Percentiles rank a stretch among this genome's conserved stretches.
Evolutionary conservation across 31 red algal genomes (phyloP).

Genomic region (Endocladia muricata): DNA sequence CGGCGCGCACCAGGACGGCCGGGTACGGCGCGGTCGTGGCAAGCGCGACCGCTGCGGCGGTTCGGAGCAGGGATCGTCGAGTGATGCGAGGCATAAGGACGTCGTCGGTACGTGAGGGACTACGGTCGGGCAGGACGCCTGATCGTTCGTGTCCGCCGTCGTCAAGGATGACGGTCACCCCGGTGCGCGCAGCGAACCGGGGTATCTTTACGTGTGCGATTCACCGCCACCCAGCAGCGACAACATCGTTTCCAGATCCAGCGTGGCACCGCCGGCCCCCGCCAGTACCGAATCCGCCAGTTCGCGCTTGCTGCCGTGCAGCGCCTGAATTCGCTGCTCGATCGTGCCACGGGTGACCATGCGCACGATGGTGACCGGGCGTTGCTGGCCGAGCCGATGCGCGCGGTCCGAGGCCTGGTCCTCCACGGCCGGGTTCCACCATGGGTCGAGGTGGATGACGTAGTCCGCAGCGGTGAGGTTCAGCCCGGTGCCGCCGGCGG

Average conservation of each 20-base stretch:
- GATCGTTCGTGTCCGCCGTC: too few relatives aligned
- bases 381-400: constrained; percentile 60
- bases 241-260: neutral
- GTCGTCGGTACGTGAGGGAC: too few relatives aligned
- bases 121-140: too few relatives aligned
- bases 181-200: too few relatives aligned
- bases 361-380: constrained; percentile 52
- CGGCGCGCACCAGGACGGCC: too few relatives aligned
- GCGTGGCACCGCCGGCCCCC: neutral
- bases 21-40: too few relatives aligned
- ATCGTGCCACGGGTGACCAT: constrained; percentile 64
- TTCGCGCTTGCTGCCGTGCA: neutral
- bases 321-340: constrained; percentile 51
- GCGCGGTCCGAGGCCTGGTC: constrained; percentile 77
- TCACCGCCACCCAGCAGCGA: too few relatives aligned
- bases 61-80: too few relatives aligned
- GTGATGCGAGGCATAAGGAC: too few relatives aligned
- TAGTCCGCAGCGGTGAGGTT: constrained; percentile 73
- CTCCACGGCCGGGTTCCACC: constrained; percentile 86
- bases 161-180: too few relatives aligned
- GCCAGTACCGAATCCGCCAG: neutral
- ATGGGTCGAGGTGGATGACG: constrained; percentile 70
- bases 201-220: too few relatives aligned
- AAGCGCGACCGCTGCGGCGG: too few relatives aligned
- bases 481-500: constrained; percentile 63